Base-by-base conservation (phyloP, 345 rosid genomes). In the Hibiscus mutabilis region DNA sequence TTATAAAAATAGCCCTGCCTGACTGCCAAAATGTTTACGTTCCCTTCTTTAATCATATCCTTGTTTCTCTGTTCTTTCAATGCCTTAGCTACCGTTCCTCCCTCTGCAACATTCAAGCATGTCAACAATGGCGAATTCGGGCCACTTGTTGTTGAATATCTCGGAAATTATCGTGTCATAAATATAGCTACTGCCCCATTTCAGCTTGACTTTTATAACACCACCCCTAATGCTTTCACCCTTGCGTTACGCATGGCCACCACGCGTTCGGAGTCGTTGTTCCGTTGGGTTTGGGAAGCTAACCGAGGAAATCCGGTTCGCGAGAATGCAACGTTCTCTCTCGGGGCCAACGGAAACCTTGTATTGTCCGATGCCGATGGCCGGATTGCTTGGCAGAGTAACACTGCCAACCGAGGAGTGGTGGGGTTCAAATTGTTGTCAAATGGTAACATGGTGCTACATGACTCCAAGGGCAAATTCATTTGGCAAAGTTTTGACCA, bases 231-330 rank as follows among this genome's bases (percentile, higher is more conserved):
- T 35, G 80, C 82, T 27, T 84, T 56, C 69, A 86, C 84, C 18
- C 76, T 86, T 0, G 90, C 79, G 11, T 68, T 84, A 0, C 77
- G 86, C 13, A 82, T 86, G 90, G 88, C 75, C 64, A 69, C 3
- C 11, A 11, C n/a, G 10, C 58, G 77, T 16, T 80, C 86, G 0
- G 85, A 81, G 63, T 81, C 88, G 14, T 51, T 77, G 3, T 69
- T 82, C 44, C 81, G 88, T 1, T 86, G 86, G 90, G 90, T 82
- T 0, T 84, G 90, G 89, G 85, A 83, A 70, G 93, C 86, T 55
- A 86, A 88, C 74, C 79, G 82, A 1, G 80, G 84, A 31, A 69
- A 72, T 27, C 90, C 89, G 1, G 87, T 88, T 11, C 35, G 73
- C 2, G 86, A 84, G 61, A 84, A 76, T 0, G 86, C 88, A 6